Conservation (phyloP, 2,329 filamentous ascomycete species). For the Bipolaris victoriae region DNA sequence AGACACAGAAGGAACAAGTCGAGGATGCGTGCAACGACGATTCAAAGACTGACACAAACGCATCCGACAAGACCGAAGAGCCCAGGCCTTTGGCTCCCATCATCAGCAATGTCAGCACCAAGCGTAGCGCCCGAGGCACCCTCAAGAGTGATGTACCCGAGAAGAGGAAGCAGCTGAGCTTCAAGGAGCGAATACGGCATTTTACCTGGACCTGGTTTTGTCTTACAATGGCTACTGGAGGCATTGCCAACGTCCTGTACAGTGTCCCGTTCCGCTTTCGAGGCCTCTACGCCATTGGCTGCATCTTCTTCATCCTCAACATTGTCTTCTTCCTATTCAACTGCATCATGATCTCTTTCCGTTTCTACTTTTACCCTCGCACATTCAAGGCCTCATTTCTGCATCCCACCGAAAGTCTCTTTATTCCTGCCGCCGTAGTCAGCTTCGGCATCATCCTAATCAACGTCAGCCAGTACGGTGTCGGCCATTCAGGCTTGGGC, state of each 20-base stretch:
- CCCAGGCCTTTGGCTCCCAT: not conserved
- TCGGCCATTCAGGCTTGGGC: conserved; percentile 55
- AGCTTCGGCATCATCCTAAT: conserved; percentile 68
- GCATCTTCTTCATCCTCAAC: conserved; percentile 57
- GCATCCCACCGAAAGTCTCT: conserved; percentile 79
- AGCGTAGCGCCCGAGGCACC: not conserved
- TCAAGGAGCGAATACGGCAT: conserved; percentile 64
- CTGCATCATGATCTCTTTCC: conserved; percentile 67
- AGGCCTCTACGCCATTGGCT: conserved; percentile 56
- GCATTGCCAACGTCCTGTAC: conserved; percentile 65
- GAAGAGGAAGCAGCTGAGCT: conserved; percentile 34
- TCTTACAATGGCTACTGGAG: conserved; percentile 67
- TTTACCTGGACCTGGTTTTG: conserved; percentile 83
- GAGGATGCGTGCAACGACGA: conserved; percentile 4
- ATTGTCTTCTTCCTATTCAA: conserved; percentile 72
- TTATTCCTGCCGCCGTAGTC: conserved; percentile 71
- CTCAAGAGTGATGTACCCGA: conserved; percentile 1
- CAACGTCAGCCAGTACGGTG: conserved; percentile 78
- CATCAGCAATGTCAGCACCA: conserved; percentile 5
- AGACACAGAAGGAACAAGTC: conserved; percentile 6
- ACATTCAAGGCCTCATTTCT: conserved; percentile 74
- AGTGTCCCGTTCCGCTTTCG: conserved; percentile 53
- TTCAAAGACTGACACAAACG: not conserved
- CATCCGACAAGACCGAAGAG: conserved; percentile 9
- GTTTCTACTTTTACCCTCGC: conserved; percentile 73